phyloP scores from a whole-genome alignment of 148 eudicot genomes.

The Drosera capensis region DNA sequence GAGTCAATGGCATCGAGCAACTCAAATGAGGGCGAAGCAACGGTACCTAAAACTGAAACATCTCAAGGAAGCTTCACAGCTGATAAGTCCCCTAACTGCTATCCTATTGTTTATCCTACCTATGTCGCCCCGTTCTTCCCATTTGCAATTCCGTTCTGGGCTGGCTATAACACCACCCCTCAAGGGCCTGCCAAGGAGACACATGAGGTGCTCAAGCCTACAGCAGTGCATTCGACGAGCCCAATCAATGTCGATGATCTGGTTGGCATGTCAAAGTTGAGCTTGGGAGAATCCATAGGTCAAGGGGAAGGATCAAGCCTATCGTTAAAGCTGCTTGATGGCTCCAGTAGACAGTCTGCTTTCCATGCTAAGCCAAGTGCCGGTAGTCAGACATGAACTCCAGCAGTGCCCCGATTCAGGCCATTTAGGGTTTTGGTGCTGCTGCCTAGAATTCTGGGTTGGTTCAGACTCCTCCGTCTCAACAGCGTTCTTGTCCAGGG shows the following conservation, averaged over 20 bases:
- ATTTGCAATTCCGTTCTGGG: conserved; percentile 43
- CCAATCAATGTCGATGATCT: conserved; percentile 75
- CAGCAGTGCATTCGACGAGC: conserved; percentile 58
- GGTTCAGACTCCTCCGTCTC: too few species aligned
- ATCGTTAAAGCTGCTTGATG: conserved; percentile 43
- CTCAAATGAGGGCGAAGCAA: conserved; percentile 28
- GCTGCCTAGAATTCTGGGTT: too few species aligned
- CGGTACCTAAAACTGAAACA: conserved; percentile 23
- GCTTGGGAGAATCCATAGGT: conserved; percentile 54
- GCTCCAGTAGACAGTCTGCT: conserved; percentile 62
- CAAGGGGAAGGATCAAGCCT: conserved; percentile 43
- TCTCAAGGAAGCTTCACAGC: conserved; percentile 29
- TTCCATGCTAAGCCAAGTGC: conserved; percentile 50
- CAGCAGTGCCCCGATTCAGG: conserved; percentile 37
- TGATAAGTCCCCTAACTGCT: conserved; percentile 15
- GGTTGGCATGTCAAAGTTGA: conserved; percentile 64
- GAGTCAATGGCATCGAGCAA: conserved; percentile 74
- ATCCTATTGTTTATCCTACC: conserved; percentile 46
- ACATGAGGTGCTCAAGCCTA: conserved; percentile 74
- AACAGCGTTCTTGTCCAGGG: too few species aligned
- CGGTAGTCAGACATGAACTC: conserved; percentile 31
- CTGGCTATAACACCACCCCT: conserved; percentile 15
- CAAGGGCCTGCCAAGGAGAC: conserved; percentile 30
- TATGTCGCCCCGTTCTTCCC: conserved; percentile 42
- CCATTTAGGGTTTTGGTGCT: too few species aligned